A percentile compares a stretch with the other conserved stretches of the same genome.
phyloP scores from a whole-genome alignment of 164 flowering plant species.

The Amborella trichopoda region DNA sequence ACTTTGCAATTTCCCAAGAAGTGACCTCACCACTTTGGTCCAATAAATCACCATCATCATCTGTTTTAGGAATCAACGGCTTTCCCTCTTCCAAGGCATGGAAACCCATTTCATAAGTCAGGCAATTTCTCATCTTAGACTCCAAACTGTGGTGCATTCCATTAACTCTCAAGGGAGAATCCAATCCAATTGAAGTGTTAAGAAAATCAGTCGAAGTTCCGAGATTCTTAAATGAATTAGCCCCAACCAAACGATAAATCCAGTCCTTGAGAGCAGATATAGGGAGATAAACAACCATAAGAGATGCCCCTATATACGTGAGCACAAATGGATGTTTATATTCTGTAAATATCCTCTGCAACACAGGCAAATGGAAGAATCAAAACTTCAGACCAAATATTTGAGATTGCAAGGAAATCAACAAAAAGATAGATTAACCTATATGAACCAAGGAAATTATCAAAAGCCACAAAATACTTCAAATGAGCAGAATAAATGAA shows the following conservation, averaged over 20 bases:
- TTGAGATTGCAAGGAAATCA: too few species aligned
- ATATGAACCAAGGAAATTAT: too few species aligned
- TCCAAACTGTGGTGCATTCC: constrained; percentile 40
- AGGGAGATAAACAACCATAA: constrained; percentile 90
- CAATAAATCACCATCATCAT: constrained; percentile 23
- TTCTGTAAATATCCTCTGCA: constrained; percentile 36
- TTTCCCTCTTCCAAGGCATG: constrained; percentile 39
- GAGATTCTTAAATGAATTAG: constrained; percentile 36
- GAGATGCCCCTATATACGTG: constrained; percentile 95
- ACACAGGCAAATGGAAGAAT: too few species aligned
- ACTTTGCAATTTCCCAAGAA: constrained; percentile 51
- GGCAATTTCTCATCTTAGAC: constrained; percentile 40
- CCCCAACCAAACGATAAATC: constrained; percentile 38
- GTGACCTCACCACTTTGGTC: constrained; percentile 36
- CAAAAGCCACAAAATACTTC: too few species aligned
- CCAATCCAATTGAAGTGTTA: constrained; percentile 23
- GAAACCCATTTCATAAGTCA: constrained; percentile 48
- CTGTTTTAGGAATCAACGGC: constrained; percentile 38
- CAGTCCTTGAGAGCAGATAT: constrained; percentile 84
- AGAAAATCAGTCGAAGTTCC: constrained; percentile 23
- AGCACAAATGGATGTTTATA: constrained; percentile 96
- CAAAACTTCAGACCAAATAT: too few species aligned
- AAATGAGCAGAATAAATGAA: too few species aligned
- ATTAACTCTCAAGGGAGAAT: constrained; percentile 35
- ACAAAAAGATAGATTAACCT: too few species aligned